Evolutionary conservation across 331 rosid species (phyloP).

Genomic region (Quercus tomentella): DNA sequence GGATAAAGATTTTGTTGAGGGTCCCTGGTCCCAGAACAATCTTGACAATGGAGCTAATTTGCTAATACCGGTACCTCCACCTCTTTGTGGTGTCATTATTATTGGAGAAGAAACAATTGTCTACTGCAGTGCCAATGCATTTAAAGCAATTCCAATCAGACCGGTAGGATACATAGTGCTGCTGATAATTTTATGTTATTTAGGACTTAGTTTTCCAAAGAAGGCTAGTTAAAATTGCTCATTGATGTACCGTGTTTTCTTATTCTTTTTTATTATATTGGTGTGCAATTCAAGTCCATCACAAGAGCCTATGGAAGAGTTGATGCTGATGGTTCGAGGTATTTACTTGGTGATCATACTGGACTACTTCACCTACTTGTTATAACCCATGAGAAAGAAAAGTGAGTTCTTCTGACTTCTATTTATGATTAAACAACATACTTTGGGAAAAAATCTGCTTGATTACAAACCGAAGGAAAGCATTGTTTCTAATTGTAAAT

Average conservation of each 20-base stretch:
- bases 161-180: conserved; percentile 50
- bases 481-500: neutral
- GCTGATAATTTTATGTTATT: conserved; percentile 3
- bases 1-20: conserved; percentile 97
- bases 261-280: conserved; percentile 11
- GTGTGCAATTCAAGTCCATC: conserved; percentile 52
- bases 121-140: conserved; percentile 92
- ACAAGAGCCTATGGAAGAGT: conserved; percentile 94
- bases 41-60: conserved; percentile 97
- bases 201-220: neutral
- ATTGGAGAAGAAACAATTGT: conserved; percentile 98
- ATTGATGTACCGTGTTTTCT: conserved; percentile 1
- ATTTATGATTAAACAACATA: neutral
- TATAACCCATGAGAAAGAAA: conserved; percentile 91
- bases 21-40: conserved; percentile 94
- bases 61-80: conserved; percentile 94
- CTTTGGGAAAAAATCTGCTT: neutral
- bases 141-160: conserved; percentile 89
- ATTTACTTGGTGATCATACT: conserved; percentile 91
- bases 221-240: neutral
- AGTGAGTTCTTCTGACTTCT: conserved; percentile 40
- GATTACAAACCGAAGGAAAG: neutral
- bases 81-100: conserved; percentile 94
- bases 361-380: conserved; percentile 95
- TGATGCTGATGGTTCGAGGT: conserved; percentile 96